Evolutionary conservation across 345 rosid genomes (phyloP), one percentile per base, ranked within the genome.

Genomic region (Streptanthus diversifolius): DNA sequence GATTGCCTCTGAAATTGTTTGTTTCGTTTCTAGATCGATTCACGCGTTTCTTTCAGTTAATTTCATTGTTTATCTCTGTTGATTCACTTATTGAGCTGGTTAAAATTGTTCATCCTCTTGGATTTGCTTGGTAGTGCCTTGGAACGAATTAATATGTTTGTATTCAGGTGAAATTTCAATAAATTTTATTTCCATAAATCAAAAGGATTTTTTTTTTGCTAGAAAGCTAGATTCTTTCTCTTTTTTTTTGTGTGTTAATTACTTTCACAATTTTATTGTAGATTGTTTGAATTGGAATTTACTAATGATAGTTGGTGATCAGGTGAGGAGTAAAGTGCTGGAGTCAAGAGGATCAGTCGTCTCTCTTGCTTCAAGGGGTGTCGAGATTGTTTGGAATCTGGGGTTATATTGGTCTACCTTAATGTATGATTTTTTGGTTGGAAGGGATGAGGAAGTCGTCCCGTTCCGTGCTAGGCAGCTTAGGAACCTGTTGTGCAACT

Each of bases 401-500:
- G 98, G 98, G 22, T 47, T 89, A 27, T 93, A 93, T 66, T 90
- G 97, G 97, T 87, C 98, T 72, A 68, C 86, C 36, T 85, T 90
- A 83, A 59, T 39, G 82, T 93, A 93, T 75, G 98, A 93, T 80
- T 93, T 61, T 73, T 73, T 89, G 44, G 90, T 91, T 48, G 98
- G 98, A 59, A 88, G 97, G 72, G 98, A 93, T 30, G 77, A 89
- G 70, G 97, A 90, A 77, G 96, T 93, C 11, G 98, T 93, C 66
- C 90, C 97, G 0, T 85, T 76, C 54, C 96, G 97, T 71, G 98
- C 98, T 71, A 81, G 91, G 27, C 98, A 93, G 84, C 96, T 93
- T 57, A 85, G 98, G 74, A 89, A 91, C 81, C 86, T 93, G 18
- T 71, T 93, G 85, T 93, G 98, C 61, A 83, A 93, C 83, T 82